Evolutionary conservation across 1,139 yeast species (phyloP).

Genomic region (Candida albicans): DNA sequence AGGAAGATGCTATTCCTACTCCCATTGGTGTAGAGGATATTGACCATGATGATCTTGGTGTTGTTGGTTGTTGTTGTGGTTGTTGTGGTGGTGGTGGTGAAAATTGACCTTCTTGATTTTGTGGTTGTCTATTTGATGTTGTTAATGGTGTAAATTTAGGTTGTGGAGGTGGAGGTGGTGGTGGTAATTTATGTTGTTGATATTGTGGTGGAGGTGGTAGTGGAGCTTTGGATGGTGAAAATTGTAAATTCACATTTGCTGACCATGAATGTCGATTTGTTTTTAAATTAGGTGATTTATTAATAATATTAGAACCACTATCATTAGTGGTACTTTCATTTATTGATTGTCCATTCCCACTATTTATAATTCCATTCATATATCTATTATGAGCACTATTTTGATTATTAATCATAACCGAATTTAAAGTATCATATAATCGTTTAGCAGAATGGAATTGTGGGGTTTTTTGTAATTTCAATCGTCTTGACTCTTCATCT

Average conservation of each 20-base stretch:
- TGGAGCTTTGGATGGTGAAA: not conserved
- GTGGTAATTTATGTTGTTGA: not conserved
- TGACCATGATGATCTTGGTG: too few relatives aligned
- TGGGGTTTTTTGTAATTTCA: slow-evolving; percentile 41
- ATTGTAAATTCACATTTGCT: not conserved
- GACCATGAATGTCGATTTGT: not conserved
- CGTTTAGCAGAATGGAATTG: slow-evolving; percentile 44
- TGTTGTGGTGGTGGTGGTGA: not conserved
- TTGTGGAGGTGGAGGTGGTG: not conserved
- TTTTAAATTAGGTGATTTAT: not conserved
- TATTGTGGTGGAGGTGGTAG: too few relatives aligned
- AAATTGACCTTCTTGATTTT: too few relatives aligned
- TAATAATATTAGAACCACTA: not conserved
- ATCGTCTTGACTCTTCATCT: slow-evolving; percentile 17
- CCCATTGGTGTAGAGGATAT: too few relatives aligned
- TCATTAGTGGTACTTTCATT: not conserved
- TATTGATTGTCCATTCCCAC: too few relatives aligned
- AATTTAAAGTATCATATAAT: slow-evolving; percentile 17
- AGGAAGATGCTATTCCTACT: not conserved
- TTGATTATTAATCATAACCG: slow-evolving; percentile 18
- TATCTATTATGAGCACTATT: not conserved
- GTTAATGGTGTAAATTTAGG: too few relatives aligned
- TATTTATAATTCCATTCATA: too few relatives aligned
- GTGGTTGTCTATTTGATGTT: too few relatives aligned
- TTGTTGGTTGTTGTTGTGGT: too few relatives aligned